Base-by-base conservation (phyloP, 345 rosid genomes). In the Litchi chinensis region DNA sequence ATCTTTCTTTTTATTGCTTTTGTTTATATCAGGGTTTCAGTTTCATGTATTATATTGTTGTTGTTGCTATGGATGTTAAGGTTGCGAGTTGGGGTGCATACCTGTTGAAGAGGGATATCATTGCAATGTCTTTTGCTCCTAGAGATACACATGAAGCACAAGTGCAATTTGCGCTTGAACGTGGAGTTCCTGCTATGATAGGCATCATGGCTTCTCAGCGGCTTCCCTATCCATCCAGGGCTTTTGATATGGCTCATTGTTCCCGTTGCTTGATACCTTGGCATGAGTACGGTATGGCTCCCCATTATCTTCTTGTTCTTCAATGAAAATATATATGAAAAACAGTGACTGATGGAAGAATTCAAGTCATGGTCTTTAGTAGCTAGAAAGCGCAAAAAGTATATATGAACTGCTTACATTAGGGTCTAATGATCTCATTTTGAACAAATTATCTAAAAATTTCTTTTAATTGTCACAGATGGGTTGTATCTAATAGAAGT, bases 1-100 rank as follows among this genome's bases (percentile, higher is more conserved):
- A 46, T 11, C 37, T 32, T 32, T 32, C 37, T n/a, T 26, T 22
- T 22, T 1, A n/a, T 64, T 3, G 41, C 11, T 62, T 65, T 80
- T 74, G 70, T 60, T 41, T 59, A 50, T 50, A 50, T 13, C 56
- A 50, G 13, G 6, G 59, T 54, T 52, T 54, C 59, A 16, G 5
- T 60, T n/a, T n/a, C 19, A 19, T 60, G 65, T 8, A 60, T 21
- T 60, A 3, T 28, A 10, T 26, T 62, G 24, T 13, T 66, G 3
- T 40, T 52, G 19, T 73, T 57, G 15, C 10, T 37, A 5, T 3
- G 41, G 75, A 46, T 65, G 60, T 46, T 72, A 67, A 95, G 99
- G 99, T 96, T 83, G 99, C 99, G 8, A 96, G 99, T 86, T 96
- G 91, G 83, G 98, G 98, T 46, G 98, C 99, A 19, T 96, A 89